Evolutionary conservation across 1,284 basidiomycete genomes (phyloP).

Genomic region (Melampsora americana): DNA sequence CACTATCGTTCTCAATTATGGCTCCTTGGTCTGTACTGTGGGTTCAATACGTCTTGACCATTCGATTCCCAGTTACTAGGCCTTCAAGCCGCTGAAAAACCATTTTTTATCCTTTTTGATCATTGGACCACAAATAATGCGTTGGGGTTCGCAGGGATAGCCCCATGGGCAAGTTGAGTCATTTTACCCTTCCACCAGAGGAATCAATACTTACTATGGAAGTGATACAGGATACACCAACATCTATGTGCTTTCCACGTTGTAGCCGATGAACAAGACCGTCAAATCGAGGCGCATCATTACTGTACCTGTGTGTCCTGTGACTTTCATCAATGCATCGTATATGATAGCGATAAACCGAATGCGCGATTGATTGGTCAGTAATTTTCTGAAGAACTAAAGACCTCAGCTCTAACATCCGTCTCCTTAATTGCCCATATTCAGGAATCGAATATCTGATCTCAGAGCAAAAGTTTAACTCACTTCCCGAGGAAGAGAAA

Average conservation of each 20-base stretch:
- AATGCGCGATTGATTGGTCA: conserved; percentile 46
- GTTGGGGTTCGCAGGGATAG: neutral
- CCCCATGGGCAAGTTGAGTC: neutral
- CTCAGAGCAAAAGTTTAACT: conserved; percentile 44
- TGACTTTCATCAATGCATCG: conserved; percentile 47
- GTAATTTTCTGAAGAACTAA: neutral
- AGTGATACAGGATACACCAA: conserved; percentile 12
- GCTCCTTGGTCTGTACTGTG: conserved; percentile 8
- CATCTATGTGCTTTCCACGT: conserved; percentile 36
- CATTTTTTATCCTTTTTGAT: too few species aligned
- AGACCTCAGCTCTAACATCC: neutral
- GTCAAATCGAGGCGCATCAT: conserved; percentile 46
- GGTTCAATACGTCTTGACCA: neutral
- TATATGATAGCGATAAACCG: conserved; percentile 46
- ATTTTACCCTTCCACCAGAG: neutral
- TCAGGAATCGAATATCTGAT: conserved; percentile 29
- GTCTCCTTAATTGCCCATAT: conserved; percentile 24
- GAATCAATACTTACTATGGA: neutral
- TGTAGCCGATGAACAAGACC: conserved; percentile 35
- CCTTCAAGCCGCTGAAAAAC: neutral
- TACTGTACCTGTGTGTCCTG: conserved; percentile 45
- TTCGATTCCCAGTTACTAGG: neutral
- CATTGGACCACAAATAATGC: too few species aligned
- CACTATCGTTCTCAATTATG: neutral
- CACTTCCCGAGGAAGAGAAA: conserved; percentile 48